Evolutionary conservation across 108 stramenopile species (phyloP), one percentile per base, ranked within the genome.

Genomic region (Aureococcus anophagefferens): DNA sequence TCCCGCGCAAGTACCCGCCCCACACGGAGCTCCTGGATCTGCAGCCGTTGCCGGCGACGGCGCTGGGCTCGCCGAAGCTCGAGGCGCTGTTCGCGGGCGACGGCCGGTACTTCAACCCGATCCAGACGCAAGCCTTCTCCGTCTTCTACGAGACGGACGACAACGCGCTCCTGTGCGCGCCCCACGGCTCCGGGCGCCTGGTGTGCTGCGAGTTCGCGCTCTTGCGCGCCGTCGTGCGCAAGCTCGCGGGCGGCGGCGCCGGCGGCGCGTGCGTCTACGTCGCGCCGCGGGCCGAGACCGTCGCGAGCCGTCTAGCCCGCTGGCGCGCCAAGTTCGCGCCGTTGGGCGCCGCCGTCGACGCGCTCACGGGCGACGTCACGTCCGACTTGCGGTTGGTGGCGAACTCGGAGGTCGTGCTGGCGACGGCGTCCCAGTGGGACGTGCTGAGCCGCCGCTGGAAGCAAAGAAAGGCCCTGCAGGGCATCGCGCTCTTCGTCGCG

Each of bases 111-210:
- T 95, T 99, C 91, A 99, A 98, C 76, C 91, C 96, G 15, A 89
- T 99, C 46, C 98, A 99, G 85, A 98, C 98, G 33, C 98, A 99
- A 79, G 85, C 89, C 35, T 97, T 97, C 74, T 86, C 91, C 71
- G 91, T 92, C 67, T 80, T 99, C 25, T 94, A 92, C 86, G 90
- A 94, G 75, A 89, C 86, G 11, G 92, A 92, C 74, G 83, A 83
- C 33, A 94, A 94, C 68, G 88, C 87, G 68, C 81, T 99, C 46
- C 89, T 99, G 31, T 97, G 96, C 74, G 94, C 97, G 21, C 93
- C 98, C 14, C 84, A 93, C 30, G 97, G 97, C 34, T 88, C 91
- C 13, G 97, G 97, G 34, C 94, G 94, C 73, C 88, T 84, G 0
- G 81, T 81, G 33, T 95, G 93, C 73, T 94, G 88, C 13, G 96